Percentiles rank a stretch among this genome's conserved stretches.
Evolutionary conservation across 768 basidiomycete genomes (phyloP).

Genomic region (Suillus paluster): DNA sequence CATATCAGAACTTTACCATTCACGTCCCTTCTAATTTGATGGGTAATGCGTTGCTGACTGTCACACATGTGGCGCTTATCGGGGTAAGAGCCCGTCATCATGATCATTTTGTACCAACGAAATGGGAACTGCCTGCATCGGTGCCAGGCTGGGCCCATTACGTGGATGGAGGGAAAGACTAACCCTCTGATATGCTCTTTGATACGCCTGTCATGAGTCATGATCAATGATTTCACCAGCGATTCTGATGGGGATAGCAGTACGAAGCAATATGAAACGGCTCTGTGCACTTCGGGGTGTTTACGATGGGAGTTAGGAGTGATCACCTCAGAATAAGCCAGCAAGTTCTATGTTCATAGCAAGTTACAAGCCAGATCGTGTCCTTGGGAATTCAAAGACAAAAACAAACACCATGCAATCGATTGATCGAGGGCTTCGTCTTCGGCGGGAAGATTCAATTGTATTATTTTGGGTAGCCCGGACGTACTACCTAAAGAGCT

Average conservation of each 20-base stretch:
- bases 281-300: background rate
- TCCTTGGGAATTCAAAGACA: too few relatives aligned
- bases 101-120: background rate
- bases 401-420: too few relatives aligned
- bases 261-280: background rate
- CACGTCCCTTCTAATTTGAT: background rate
- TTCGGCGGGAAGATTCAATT: background rate
- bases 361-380: too few relatives aligned
- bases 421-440: background rate
- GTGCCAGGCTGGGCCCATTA: background rate
- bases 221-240: background rate
- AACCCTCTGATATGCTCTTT: background rate
- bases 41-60: background rate
- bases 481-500: background rate
- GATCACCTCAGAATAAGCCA: background rate
- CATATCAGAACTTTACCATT: conserved; percentile 9
- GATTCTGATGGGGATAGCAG: background rate
- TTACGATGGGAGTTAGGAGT: background rate
- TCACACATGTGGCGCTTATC: conserved; percentile 1
- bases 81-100: conserved; percentile 11
- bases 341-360: background rate
- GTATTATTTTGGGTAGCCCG: background rate
- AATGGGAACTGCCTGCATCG: background rate
- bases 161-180: background rate
- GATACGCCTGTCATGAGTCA: background rate